Evolutionary conservation across 2,329 filamentous ascomycete genomes (phyloP), one percentile per base, ranked within the genome.

Genomic region (Fusarium metavorans): DNA sequence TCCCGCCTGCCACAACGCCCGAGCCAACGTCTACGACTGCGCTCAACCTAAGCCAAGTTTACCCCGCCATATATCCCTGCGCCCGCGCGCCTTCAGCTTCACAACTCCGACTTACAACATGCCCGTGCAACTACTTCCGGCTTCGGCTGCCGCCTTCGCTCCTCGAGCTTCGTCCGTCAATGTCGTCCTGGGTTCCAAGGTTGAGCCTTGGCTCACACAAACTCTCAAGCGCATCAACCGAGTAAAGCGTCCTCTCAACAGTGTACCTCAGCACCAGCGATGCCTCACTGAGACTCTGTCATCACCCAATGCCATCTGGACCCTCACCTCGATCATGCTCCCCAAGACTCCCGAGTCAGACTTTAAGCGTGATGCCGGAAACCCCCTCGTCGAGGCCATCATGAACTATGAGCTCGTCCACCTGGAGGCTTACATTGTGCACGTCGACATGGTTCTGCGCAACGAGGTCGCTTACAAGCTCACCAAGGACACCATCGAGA

Each of bases 401-500:
- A 95, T 94, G 89, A 97, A 97, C 89, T 97, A 96, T 85, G 93
- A 97, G 87, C 90, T 98, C 81, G 88, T 98, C 81, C 95, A 98
- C 83, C 87, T 98, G 78, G 95, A 98, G 86, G 97, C 97, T 62
- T 99, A 99, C 83, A 96, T 98, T 78, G 97, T 99, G 71, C 96
- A 98, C 84, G 95, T 99, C 84, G 97, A 99, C 87, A 98, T 98
- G 95, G 96, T 99, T 70, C 91, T 97, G 80, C 93, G 95, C 84
- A 97, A 97, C 83, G 97, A 98, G 87, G 95, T 99, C 80, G 97
- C 95, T 77, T 98, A 95, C 90, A 99, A 99, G 90, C 90, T 99
- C 80, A 98, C 95, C 27, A 91, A 92, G 68, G 97, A 98, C 82
- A 95, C 95, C 72, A 99, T 99, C 85, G 95, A 98, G 80, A 87